Conservation (phyloP, 2,329 filamentous ascomycete genomes). For the Colletotrichum kahawae region DNA sequence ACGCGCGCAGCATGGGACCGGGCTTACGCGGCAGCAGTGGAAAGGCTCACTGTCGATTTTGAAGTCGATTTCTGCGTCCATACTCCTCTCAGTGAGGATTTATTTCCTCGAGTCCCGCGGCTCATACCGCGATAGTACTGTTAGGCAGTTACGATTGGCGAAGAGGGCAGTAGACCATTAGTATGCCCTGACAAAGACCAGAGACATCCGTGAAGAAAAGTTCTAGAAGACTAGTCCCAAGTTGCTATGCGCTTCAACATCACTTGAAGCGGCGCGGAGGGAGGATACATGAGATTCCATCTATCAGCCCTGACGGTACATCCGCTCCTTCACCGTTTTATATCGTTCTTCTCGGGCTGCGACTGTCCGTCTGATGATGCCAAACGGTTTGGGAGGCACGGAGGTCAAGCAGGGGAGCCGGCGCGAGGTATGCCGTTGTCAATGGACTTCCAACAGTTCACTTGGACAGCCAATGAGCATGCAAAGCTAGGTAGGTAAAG, state of each 20-base stretch:
- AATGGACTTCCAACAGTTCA: background rate
- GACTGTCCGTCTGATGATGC: accelerated
- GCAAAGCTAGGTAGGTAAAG: background rate
- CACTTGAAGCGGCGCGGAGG: background rate
- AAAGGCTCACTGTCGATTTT: background rate
- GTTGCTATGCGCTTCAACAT: background rate
- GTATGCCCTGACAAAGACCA: background rate
- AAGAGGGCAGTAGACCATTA: background rate
- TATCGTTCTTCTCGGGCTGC: background rate
- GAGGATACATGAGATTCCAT: background rate
- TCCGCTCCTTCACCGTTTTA: background rate
- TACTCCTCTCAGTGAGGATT: background rate
- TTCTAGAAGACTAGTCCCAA: background rate
- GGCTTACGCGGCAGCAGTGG: background rate
- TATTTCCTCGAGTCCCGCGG: background rate
- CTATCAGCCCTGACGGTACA: background rate
- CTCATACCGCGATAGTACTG: background rate
- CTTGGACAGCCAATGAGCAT: background rate
- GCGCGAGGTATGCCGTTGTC: background rate
- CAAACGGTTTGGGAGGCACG: background rate
- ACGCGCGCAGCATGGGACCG: background rate
- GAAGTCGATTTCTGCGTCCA: accelerated
- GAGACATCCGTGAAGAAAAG: background rate
- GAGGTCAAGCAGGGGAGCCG: background rate
- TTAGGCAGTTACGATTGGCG: accelerated